Evolutionary conservation across 2,329 filamentous ascomycete species (phyloP), one percentile per base, ranked within the genome.

Genomic region (Emergomyces orientalis): DNA sequence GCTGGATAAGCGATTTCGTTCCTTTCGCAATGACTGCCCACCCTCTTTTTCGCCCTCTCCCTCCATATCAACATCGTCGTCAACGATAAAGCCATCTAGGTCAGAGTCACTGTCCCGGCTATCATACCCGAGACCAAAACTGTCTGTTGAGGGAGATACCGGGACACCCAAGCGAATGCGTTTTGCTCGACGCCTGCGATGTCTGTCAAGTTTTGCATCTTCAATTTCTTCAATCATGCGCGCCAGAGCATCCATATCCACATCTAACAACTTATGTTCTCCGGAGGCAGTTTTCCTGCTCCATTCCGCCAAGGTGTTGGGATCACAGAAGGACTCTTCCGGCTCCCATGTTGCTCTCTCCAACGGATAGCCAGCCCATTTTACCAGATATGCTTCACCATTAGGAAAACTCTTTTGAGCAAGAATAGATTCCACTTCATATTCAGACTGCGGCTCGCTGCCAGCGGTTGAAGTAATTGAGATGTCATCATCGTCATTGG

Each of bases 301-400:
- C 78, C 80, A 82, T 1, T 76, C 73, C 8, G 70, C 47, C 25
- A 84, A 69, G 0, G 73, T 76, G 13, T 66, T 67, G 32, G 71
- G 69, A 49, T 68, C 65, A 32, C 67, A 59, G 63, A 84, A 80
- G 55, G 74, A 73, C 1, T 75, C 72, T 22, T 68, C 69, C 1
- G 80, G 79, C 65, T 85, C 81, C 81, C 81, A 85, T 0, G 83
- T 86, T 62, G 80, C 79, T 63, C 82, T 72, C n/a, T 83, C 72
- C 5, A 85, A 65, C 1, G 79, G 76, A 68, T 87, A 91, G 1
- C 77, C 80, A 32, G 78, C 76, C 88, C 88, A 91, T 64, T 83
- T 80, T 27, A 89, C 81, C 1, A 91, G 79, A 69, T 85, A 90
- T 30, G 69, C 72, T 19, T 70, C 69, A 5, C 73, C 74, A 13